Base-by-base conservation (phyloP, 768 basidiomycete species). In the Podaxis rugospora region DNA sequence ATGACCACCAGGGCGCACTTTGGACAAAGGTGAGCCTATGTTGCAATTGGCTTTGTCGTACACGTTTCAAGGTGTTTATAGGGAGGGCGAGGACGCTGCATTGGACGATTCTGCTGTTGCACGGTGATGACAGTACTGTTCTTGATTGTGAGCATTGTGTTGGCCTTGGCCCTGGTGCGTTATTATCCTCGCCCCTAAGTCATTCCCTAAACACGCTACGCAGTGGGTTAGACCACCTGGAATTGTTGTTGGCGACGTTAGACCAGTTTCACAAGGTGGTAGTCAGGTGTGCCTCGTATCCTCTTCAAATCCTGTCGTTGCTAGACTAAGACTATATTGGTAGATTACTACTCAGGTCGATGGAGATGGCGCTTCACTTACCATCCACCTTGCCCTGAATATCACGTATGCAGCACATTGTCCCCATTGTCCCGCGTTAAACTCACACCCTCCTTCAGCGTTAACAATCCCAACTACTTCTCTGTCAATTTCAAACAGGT, bases 401-500 rank as follows among this genome's bases (percentile, higher is more conserved):
- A 61, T 61, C 42, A 55, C 59, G 59, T 61, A 55, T 35, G 59
- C 11, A 10, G 11, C 35, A 2, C 39, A 13, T 14, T 27, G 10
- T 28, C 35, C 16, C 14, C 35, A 18, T 27, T 21, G 62, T 70
- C 39, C 59, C 35, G 59, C 56, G 36, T 4, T 14, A 5, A 21
- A 46, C 7, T 42, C 10, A 35, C 28, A 3, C 53, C 4, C 9
- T 39, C 39, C 39, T 59, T 2, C 65, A 93, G 91, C 28, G 88
- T 93, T 57, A 75, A 76, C 68, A 94, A 94, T 67, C 92, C 92
- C 28, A 93, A 93, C 70, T 92, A 84, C 72, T 92, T 94, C 68
- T 72, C 80, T 7, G 87, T 89, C 9, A 79, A 78, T 18, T 80
- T 94, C 71, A 80, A 81, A 56, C 80, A 81, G 59, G 83, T 94